Conservation (phyloP, 805 yeast species). For the Candida manassasensis region DNA sequence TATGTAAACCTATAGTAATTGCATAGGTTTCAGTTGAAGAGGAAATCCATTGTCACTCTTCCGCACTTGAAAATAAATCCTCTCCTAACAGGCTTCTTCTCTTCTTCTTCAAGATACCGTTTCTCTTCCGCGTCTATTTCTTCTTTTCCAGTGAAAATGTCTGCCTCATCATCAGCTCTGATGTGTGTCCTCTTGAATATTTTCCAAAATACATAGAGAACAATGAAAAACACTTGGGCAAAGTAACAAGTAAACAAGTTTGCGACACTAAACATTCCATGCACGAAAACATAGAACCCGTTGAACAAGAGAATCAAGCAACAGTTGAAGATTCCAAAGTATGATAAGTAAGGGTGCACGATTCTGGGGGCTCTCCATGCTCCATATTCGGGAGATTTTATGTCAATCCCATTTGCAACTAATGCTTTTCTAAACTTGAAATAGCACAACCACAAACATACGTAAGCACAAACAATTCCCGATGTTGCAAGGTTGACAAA, state of each 20-base stretch:
- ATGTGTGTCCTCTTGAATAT: conserved; percentile 25
- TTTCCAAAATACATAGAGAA: conserved; percentile 29
- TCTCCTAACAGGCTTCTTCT: conserved; percentile 14
- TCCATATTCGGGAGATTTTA: conserved; percentile 10
- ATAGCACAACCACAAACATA: conserved; percentile 28
- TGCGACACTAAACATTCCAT: conserved; percentile 29
- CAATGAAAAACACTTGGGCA: conserved; percentile 29
- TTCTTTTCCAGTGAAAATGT: conserved; percentile 29
- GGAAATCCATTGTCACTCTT: conserved; percentile 17
- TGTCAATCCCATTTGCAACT: conserved; percentile 16
- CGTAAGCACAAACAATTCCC: conserved; percentile 27
- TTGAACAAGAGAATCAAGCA: conserved; percentile 27
- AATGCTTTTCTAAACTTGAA: conserved; percentile 27
- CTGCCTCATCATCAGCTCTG: conserved; percentile 28
- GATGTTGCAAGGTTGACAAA: conserved; percentile 33
- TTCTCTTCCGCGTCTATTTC: conserved; percentile 34
- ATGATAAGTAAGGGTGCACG: conserved; percentile 23
- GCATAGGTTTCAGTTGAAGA: conserved; percentile 19
- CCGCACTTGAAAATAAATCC: conserved; percentile 20
- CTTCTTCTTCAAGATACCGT: conserved; percentile 18
- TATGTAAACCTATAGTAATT: too few relatives aligned
- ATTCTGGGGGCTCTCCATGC: conserved; percentile 18
- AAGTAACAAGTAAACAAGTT: conserved; percentile 35
- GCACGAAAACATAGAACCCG: conserved; percentile 41
- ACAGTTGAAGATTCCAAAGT: conserved; percentile 21